phyloP scores from a whole-genome alignment of 2,329 filamentous ascomycete genomes.

The Penicillium brevicompactum region DNA sequence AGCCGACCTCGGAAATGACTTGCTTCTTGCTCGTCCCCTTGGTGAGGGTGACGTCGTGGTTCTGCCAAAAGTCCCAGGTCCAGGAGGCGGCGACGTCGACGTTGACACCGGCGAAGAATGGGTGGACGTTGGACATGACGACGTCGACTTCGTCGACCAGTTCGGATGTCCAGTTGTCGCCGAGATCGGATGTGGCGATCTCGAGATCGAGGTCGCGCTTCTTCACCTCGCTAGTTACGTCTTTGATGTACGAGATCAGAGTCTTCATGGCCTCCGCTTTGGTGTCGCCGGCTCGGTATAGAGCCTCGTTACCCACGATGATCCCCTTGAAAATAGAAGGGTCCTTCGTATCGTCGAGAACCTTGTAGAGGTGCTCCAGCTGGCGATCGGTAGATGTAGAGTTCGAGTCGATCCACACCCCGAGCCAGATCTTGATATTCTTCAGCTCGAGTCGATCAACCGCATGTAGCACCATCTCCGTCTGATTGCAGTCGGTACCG shows the following conservation, averaged over 20 bases:
- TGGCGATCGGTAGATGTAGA: conserved; percentile 81
- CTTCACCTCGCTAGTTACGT: conserved; percentile 73
- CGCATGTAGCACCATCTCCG: conserved; percentile 85
- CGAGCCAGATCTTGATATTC: conserved; percentile 87
- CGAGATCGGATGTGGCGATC: conserved; percentile 84
- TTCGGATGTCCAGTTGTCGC: conserved; percentile 76
- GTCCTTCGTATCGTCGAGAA: conserved; percentile 62
- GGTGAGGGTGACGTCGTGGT: conserved; percentile 67
- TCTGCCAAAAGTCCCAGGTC: conserved; percentile 82
- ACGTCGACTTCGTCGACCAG: conserved; percentile 75
- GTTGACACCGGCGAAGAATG: conserved; percentile 83
- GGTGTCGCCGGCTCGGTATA: conserved; percentile 52
- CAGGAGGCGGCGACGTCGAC: conserved; percentile 71
- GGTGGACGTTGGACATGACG: conserved; percentile 96
- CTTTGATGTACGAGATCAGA: conserved; percentile 65
- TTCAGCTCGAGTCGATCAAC: conserved; percentile 71
- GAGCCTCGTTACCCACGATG: conserved; percentile 66
- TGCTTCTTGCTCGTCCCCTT: conserved; percentile 65
- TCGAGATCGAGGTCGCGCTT: conserved; percentile 68
- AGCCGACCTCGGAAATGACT: conserved; percentile 88
- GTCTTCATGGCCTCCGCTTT: conserved; percentile 66
- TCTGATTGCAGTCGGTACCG: conserved; percentile 97
- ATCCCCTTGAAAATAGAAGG: conserved; percentile 59
- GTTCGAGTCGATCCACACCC: conserved; percentile 89
- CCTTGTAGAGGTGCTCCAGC: conserved; percentile 78